Evolutionary conservation across 495 filamentous ascomycete species (phyloP), one percentile per base, ranked within the genome.

Genomic region (Cetradonia linearis): DNA sequence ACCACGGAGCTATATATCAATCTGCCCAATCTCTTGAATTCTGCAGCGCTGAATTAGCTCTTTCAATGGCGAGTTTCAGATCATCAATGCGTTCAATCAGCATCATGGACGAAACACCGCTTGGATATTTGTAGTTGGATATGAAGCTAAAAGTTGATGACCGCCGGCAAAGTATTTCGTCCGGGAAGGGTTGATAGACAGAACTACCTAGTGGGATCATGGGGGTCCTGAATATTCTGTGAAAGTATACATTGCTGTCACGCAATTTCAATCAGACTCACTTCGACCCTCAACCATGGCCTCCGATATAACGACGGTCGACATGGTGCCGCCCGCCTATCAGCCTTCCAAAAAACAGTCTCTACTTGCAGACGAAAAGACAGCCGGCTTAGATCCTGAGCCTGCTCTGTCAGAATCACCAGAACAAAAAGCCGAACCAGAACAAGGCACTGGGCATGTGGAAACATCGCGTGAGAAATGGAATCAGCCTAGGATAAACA

Each of bases 401-500:
- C 37, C 20, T 36, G 30, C 18, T 54, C 27, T 34, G 18, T 42
- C 58, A 27, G 47, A 50, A 23, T 9, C 33, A 9, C 5, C 48
- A 42, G 36, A 5, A 30, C 18, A 8, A 46, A 46, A 23, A 8
- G 9, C 20, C 20, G 42, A 25, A 8, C 11, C 48, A 33, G 36
- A 16, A n/a, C 47, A 50, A 3, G 48, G 36, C 18, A 20, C 7
- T 55, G 28, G 37, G 14, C 50, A 46, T 44, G 30, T 61, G 18
- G 61, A 64, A 5, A 62, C 63, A 66, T 60, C 64, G 56, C 63
- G 63, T 46, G 63, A 83, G 60, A 71, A 69, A 70, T 94, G 90
- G 90, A 93, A 95, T 65, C 67, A 79, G 31, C 79, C 87, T 2
- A 70, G 75, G 13, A 74, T 76, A 23, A 93, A 91, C 71, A 74